Evolutionary conservation across 176 grass and related monocot genomes (phyloP).

Genomic region (Secale cereale): DNA sequence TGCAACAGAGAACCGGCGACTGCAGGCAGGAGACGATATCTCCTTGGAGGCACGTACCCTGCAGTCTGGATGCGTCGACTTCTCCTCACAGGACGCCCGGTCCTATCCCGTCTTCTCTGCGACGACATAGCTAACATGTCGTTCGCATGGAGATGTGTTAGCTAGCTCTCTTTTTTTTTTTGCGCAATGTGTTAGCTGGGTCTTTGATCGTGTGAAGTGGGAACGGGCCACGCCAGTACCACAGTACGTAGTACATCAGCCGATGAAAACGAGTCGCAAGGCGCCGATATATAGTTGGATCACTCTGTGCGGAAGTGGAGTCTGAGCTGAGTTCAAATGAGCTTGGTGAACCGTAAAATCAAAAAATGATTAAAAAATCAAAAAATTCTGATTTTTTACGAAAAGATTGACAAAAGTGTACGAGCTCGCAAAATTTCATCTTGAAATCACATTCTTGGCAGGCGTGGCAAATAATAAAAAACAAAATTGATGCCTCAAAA

Average conservation of each 20-base stretch:
- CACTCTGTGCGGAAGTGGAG: no score
- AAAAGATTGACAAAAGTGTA: no score
- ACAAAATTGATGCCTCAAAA: no score
- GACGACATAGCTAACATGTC: not conserved
- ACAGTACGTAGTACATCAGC: not conserved
- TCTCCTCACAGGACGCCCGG: not conserved
- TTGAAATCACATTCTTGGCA: no score
- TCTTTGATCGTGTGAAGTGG: not conserved
- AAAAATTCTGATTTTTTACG: no score
- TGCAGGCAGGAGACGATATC: not conserved
- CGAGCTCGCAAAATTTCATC: no score
- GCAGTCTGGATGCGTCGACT: not conserved
- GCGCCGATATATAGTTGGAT: no score
- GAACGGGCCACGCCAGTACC: not conserved
- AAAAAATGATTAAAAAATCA: no score
- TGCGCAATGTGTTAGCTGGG: not conserved
- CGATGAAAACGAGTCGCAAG: not conserved
- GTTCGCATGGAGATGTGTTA: not conserved
- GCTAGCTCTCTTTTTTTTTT: no score
- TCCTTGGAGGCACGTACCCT: not conserved
- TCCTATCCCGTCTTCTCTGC: not conserved
- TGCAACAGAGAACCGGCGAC: not conserved
- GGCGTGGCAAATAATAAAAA: no score
- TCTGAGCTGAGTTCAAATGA: no score
- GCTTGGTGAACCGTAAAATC: no score